Evolutionary conservation across 208 protist genomes (phyloP).

Genomic region (Acanthamoeba royreba): DNA sequence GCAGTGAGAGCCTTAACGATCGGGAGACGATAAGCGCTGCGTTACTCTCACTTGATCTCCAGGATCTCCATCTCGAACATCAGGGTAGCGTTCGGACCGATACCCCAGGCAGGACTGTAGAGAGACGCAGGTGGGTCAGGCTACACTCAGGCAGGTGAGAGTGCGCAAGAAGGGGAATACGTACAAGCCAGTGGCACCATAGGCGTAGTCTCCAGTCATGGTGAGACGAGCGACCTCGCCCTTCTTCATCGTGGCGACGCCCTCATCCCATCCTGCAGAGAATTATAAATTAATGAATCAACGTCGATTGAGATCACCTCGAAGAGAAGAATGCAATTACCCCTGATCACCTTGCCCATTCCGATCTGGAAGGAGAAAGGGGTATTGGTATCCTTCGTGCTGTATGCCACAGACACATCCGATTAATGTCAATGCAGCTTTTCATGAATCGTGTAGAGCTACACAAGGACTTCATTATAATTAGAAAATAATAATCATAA

Average conservation of each 20-base stretch:
- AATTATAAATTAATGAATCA: neutral
- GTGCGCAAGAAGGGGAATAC: neutral
- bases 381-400: conserved; percentile 31
- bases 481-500: too few relatives aligned
- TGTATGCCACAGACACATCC: too few relatives aligned
- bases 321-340: neutral
- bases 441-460: too few relatives aligned
- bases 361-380: conserved; percentile 27
- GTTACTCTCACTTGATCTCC: neutral
- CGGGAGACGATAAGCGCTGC: neutral
- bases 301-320: neutral
- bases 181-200: conserved; percentile 25
- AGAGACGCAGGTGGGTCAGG: neutral
- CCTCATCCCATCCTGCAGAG: conserved; percentile 23
- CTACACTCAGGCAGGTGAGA: neutral
- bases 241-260: conserved; percentile 30
- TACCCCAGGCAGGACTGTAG: neutral
- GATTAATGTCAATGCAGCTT: too few relatives aligned
- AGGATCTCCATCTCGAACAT: conserved; percentile 41
- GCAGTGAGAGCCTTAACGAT: neutral
- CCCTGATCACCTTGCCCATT: conserved; percentile 32
- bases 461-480: too few relatives aligned
- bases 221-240: conserved; percentile 23
- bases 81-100: neutral
- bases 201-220: conserved; percentile 45